phyloP scores from a whole-genome alignment of 805 yeast species.

The Ogataea saltuana region DNA sequence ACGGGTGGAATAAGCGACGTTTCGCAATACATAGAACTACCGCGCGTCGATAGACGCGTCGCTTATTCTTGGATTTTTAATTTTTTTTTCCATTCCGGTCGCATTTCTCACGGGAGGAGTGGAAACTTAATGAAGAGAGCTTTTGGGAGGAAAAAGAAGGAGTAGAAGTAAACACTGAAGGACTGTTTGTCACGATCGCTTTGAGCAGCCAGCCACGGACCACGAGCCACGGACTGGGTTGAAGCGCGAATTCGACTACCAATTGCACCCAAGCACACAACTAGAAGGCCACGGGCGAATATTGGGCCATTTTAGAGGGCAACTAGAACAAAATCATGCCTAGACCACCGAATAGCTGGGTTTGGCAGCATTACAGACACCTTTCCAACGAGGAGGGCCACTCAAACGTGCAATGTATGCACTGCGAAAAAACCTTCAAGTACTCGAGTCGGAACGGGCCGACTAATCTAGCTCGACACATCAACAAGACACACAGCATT shows the following conservation, averaged over 20 bases:
- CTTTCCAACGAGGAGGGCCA: slow-evolving; percentile 24
- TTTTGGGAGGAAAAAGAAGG: slow-evolving; percentile 4
- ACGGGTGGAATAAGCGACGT: too few species aligned
- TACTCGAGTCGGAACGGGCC: slow-evolving; percentile 39
- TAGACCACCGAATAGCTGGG: slow-evolving; percentile 39
- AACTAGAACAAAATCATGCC: slow-evolving; percentile 27
- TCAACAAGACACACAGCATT: slow-evolving; percentile 31
- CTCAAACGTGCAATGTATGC: slow-evolving; percentile 32
- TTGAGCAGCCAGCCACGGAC: too few species aligned
- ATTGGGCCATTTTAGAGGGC: background rate
- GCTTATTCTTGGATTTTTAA: background rate
- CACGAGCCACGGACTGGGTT: too few species aligned
- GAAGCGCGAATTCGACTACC: too few species aligned
- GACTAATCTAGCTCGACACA: slow-evolving; percentile 36
- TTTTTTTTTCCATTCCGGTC: slow-evolving; percentile 5
- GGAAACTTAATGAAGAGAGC: background rate
- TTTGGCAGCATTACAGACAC: slow-evolving; percentile 37
- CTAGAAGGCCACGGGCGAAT: too few species aligned
- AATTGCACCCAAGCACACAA: too few species aligned
- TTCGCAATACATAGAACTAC: slow-evolving; percentile 1
- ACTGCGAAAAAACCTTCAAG: slow-evolving; percentile 31
- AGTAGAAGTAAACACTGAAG: background rate
- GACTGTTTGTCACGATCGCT: background rate
- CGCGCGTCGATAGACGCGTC: background rate
- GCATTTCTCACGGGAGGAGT: slow-evolving; percentile 1